Conservation (phyloP, 257 asterid genomes). For the Mentha longifolia region DNA sequence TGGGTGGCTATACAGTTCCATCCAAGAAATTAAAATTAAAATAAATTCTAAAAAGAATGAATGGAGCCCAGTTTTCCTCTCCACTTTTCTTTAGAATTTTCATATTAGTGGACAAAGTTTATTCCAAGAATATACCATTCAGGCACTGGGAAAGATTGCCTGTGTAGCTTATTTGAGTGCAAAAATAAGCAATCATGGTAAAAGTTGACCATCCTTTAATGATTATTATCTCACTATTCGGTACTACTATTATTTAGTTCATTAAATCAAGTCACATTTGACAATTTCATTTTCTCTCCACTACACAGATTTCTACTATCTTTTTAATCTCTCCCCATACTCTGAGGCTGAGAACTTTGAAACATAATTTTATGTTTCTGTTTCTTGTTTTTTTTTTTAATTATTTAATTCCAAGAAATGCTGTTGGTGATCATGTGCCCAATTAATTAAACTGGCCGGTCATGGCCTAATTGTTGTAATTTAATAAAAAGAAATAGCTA, state of each 20-base stretch:
- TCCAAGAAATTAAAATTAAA: no score
- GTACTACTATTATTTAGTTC: neutral
- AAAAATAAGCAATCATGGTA: conserved; percentile 38
- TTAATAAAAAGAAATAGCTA: neutral
- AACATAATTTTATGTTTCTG: neutral
- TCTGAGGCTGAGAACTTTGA: conserved; percentile 25
- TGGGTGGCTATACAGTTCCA: conserved; percentile 16
- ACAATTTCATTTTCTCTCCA: conserved; percentile 37
- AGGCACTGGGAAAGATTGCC: conserved; percentile 23
- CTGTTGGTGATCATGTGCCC: conserved; percentile 24
- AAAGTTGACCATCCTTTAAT: conserved; percentile 25
- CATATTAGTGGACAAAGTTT: conserved; percentile 38
- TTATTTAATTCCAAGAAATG: neutral
- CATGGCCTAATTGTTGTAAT: conserved; percentile 9
- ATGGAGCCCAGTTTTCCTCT: conserved; percentile 35
- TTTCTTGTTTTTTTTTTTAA: neutral
- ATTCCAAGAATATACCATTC: conserved; percentile 44
- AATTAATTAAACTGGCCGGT: neutral
- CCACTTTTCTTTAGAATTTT: no score
- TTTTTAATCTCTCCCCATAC: neutral
- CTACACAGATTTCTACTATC: no score
- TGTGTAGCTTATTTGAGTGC: conserved; percentile 14
- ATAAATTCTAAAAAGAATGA: conserved; percentile 11
- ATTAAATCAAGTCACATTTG: conserved; percentile 34
- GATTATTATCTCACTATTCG: neutral